Evolutionary conservation across 495 filamentous ascomycete genomes (phyloP), one percentile per base, ranked within the genome.

Genomic region (Podospora pseudocomata): DNA sequence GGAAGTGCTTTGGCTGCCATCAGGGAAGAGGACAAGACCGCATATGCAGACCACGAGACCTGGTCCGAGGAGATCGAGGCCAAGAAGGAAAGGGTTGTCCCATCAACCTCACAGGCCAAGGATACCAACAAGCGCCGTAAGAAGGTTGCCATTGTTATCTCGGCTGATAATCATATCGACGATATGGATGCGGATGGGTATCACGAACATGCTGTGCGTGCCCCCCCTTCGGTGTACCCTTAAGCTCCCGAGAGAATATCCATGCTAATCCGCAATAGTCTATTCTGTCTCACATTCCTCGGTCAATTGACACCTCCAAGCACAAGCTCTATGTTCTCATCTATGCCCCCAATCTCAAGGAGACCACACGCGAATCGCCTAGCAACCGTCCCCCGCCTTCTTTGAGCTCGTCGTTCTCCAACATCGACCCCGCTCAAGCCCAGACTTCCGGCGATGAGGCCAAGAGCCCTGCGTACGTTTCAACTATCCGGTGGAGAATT

Each of bases 281-380:
- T 28, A 90, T 97, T 71, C 86, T 97, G 34, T 95, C 92, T 18
- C 91, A 96, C 77, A 89, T 97, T 64, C 92, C 91, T 13, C 84
- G 86, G 70, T 87, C 91, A 62, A 86, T 87, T 63, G 87, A 95
- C 71, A 80, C 85, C 67, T 86, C 86, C 60, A 87, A 83, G 28
- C 85, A 87, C 59, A 88, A 90, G 70, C 83, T 97, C 39, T 95
- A 96, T 69, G 83, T 97, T 63, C 84, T 97, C 66, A 96, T 97
- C 75, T 96, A 97, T 75, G 87, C 91, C 15, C 93, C 93, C 0
- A 85, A 84, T 32, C 82, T 96, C 66, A 92, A 91, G 78, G 89
- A 91, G 68, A 81, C 82, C 53, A 76, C 80, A 19, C 76, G 83
- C 54, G 85, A 81, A 60, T 81, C 85, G 19, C 77, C 80, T 68